These are phyloP conservation scores for Daldinia concentrica DNA, from an alignment of 495 filamentous ascomycete species.

Conservation along the genomic window DNA sequence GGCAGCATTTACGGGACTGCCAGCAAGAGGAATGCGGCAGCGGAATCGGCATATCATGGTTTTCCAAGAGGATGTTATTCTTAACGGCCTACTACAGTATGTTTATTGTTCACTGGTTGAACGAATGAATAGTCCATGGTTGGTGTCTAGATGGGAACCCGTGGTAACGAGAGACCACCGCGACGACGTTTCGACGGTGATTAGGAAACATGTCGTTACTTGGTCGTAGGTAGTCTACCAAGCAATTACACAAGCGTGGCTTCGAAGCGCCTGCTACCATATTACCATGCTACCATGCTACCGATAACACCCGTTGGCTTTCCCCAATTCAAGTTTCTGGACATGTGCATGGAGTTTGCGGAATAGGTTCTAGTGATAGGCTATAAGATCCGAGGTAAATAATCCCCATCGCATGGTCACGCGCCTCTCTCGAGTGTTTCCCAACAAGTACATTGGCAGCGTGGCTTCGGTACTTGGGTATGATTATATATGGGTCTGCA, in stretches of 20 bases:
- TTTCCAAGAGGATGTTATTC: constrained; percentile 11
- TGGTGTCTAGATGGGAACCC: constrained; percentile 22
- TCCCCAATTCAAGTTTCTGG: constrained; percentile 9
- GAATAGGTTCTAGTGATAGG: constrained; percentile 3
- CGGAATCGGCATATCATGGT: constrained; percentile 31
- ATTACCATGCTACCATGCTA: not conserved
- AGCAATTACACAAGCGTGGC: constrained; percentile 23
- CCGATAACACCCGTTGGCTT: not conserved
- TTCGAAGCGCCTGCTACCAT: constrained; percentile 7
- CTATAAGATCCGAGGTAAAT: constrained; percentile 1
- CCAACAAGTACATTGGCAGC: constrained; percentile 21
- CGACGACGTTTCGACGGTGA: constrained; percentile 11
- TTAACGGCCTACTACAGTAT: constrained; percentile 14
- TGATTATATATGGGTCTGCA: constrained; percentile 23
- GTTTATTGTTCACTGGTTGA: constrained; percentile 40
- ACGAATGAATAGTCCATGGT: constrained; percentile 22
- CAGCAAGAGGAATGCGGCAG: constrained; percentile 25
- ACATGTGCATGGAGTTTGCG: constrained; percentile 3
- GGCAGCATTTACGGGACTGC: constrained; percentile 39
- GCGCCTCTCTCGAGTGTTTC: constrained; percentile 17
- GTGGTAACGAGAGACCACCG: constrained; percentile 30
- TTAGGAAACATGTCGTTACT: constrained; percentile 26
- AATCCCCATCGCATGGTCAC: constrained; percentile 20
- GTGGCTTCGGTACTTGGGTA: constrained; percentile 29
- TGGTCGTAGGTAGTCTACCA: constrained; percentile 36